A percentile compares a stretch with the other conserved stretches of the same genome.
phyloP scores from a whole-genome alignment of 768 basidiomycete species.

The Neoboletus subvelutipes region DNA sequence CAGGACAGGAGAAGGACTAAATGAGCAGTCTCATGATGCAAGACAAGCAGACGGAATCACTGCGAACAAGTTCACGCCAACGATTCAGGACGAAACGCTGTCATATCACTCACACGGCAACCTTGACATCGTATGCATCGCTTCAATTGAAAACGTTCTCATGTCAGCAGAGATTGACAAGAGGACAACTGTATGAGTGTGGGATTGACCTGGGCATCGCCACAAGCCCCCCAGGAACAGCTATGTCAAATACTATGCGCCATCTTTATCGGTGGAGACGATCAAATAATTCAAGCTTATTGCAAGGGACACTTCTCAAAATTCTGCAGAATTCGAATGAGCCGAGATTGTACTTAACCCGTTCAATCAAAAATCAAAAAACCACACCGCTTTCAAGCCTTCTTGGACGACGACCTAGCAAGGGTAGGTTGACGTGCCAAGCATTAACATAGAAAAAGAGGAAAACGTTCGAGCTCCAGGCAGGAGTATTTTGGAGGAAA shows the following conservation, averaged over 20 bases:
- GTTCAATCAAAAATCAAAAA: background rate
- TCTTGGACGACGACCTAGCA: background rate
- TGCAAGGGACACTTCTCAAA: no score
- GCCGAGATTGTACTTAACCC: background rate
- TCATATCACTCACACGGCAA: background rate
- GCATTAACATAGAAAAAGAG: slow-evolving; percentile 8
- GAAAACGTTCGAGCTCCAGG: slow-evolving; percentile 24
- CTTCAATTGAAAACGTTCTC: background rate
- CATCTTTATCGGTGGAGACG: background rate
- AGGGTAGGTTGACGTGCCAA: background rate
- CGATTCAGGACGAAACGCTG: background rate
- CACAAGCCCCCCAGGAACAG: background rate
- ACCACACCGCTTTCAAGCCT: background rate
- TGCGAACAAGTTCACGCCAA: no score
- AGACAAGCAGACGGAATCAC: no score
- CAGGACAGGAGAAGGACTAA: no score
- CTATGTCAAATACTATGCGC: background rate
- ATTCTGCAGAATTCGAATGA: no score
- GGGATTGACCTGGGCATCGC: background rate
- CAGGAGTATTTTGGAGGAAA: slow-evolving; percentile 1
- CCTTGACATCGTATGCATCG: background rate
- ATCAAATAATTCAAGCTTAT: background rate
- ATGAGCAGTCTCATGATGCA: no score
- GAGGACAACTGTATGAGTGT: background rate
- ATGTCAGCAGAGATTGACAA: no score